phyloP scores from a whole-genome alignment of 1,284 basidiomycete genomes.

The Rhodofomes roseus region DNA sequence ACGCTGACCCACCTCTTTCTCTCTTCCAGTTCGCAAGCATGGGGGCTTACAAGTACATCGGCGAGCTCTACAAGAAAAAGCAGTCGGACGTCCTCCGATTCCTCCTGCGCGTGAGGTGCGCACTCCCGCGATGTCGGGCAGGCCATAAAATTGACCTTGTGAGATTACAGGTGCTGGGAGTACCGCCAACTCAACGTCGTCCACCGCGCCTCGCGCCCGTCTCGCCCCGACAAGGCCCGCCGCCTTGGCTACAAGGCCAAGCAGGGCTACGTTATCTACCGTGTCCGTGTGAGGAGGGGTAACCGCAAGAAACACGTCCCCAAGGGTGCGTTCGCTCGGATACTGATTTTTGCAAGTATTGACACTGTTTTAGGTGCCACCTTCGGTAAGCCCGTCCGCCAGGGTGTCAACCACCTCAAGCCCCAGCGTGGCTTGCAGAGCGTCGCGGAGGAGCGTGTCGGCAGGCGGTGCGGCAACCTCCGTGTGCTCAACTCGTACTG shows the following conservation, averaged over 20 bases:
- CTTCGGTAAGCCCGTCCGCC: constrained; percentile 98
- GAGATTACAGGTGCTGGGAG: constrained; percentile 88
- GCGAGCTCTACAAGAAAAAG: constrained; percentile 95
- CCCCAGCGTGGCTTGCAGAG: constrained; percentile 92
- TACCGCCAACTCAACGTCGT: constrained; percentile 98
- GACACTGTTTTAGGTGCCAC: constrained; percentile 71
- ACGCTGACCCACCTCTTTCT: constrained; percentile 12
- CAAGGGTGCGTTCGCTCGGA: constrained; percentile 64
- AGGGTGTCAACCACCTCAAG: constrained; percentile 99
- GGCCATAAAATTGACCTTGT: neutral
- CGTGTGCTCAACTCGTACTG: constrained; percentile 99
- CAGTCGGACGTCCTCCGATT: constrained; percentile 98
- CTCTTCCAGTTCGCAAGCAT: constrained; percentile 37
- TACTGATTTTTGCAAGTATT: neutral
- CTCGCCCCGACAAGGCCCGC: constrained; percentile 98
- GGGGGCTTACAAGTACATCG: constrained; percentile 97
- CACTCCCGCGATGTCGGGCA: constrained; percentile 11
- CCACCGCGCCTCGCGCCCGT: constrained; percentile 96
- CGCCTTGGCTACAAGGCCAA: constrained; percentile 99
- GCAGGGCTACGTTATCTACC: constrained; percentile 99
- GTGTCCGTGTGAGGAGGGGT: constrained; percentile 95
- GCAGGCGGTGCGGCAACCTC: constrained; percentile 93
- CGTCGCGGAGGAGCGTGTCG: constrained; percentile 98
- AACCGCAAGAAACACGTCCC: constrained; percentile 99
- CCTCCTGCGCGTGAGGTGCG: constrained; percentile 93